A percentile compares a stretch with the other conserved stretches of the same genome.
These are phyloP conservation scores for Hypoxylon sp. DNA, from an alignment of 2,329 filamentous ascomycete species.

Conservation along the genomic window DNA sequence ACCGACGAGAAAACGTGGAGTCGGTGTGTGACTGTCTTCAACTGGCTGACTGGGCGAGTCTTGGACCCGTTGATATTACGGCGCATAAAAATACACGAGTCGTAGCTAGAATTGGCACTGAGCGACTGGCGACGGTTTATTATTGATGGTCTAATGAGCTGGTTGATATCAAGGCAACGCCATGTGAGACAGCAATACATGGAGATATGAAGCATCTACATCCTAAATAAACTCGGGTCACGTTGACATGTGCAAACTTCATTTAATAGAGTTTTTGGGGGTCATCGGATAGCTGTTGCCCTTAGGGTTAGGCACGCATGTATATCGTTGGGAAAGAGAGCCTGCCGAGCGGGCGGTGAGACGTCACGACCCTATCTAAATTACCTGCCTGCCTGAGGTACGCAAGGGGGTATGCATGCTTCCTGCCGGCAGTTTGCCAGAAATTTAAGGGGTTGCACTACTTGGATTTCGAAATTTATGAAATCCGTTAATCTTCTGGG, in stretches of 20 bases:
- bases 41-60: constrained; percentile 14
- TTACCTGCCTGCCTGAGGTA: background rate
- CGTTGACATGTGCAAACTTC: background rate
- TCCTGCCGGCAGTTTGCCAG: background rate
- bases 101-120: background rate
- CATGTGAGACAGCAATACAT: background rate
- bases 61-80: constrained; percentile 15
- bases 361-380: background rate
- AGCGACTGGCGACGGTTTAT: constrained; percentile 6
- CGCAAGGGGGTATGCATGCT: background rate
- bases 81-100: constrained; percentile 1
- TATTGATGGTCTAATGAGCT: constrained; percentile 3
- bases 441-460: background rate
- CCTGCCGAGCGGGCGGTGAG: background rate
- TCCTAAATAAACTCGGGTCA: background rate
- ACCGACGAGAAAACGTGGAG: constrained; percentile 46
- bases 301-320: background rate
- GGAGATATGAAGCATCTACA: background rate
- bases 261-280: background rate
- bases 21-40: constrained; percentile 40
- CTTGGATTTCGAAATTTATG: background rate
- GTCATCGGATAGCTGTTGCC: background rate
- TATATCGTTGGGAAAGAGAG: background rate
- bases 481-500: background rate
- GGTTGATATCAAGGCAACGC: background rate